A percentile compares a stretch with the other conserved stretches of the same genome.
These are phyloP conservation scores for Alternaria ethzedia DNA, from an alignment of 2,329 filamentous ascomycete species.

Conservation along the genomic window DNA sequence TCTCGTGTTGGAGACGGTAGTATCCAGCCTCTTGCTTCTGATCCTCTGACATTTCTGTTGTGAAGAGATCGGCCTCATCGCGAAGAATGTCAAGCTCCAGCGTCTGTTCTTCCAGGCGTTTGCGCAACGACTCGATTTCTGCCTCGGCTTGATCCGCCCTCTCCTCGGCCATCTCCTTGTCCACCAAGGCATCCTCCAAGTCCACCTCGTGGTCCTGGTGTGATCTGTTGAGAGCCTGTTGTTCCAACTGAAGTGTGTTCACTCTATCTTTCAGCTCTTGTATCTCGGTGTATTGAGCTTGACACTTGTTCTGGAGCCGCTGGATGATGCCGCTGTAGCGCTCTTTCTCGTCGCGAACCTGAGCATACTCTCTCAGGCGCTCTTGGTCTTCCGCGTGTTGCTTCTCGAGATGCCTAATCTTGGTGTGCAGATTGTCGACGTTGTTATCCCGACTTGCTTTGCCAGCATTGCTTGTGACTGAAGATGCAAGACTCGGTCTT, in stretches of 20 bases:
- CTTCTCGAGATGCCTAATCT: conserved; percentile 84
- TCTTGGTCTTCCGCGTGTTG: conserved; percentile 85
- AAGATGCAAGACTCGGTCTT: conserved; percentile 23
- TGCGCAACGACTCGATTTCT: conserved; percentile 78
- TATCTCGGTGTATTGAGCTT: conserved; percentile 82
- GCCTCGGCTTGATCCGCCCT: conserved; percentile 80
- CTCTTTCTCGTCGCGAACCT: conserved; percentile 76
- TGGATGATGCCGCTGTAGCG: conserved; percentile 85
- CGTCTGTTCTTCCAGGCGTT: conserved; percentile 81
- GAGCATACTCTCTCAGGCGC: conserved; percentile 78
- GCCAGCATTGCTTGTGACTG: conserved; percentile 17
- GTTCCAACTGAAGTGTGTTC: conserved; percentile 74
- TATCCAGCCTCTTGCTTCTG: conserved; percentile 86
- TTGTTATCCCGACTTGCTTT: conserved; percentile 29
- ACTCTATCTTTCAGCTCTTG: conserved; percentile 76
- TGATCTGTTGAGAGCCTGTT: conserved; percentile 73
- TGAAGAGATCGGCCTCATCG: conserved; percentile 85
- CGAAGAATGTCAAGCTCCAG: conserved; percentile 85
- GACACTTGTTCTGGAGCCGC: conserved; percentile 87
- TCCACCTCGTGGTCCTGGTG: conserved; percentile 85
- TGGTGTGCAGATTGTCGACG: conserved; percentile 86
- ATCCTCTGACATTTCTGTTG: conserved; percentile 84
- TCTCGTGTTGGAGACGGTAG: conserved; percentile 89
- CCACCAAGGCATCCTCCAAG: conserved; percentile 84
- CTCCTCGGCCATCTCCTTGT: conserved; percentile 96